These are phyloP conservation scores for Tulasnella sp. DNA, from an alignment of 768 basidiomycete species.

Conservation along the genomic window DNA sequence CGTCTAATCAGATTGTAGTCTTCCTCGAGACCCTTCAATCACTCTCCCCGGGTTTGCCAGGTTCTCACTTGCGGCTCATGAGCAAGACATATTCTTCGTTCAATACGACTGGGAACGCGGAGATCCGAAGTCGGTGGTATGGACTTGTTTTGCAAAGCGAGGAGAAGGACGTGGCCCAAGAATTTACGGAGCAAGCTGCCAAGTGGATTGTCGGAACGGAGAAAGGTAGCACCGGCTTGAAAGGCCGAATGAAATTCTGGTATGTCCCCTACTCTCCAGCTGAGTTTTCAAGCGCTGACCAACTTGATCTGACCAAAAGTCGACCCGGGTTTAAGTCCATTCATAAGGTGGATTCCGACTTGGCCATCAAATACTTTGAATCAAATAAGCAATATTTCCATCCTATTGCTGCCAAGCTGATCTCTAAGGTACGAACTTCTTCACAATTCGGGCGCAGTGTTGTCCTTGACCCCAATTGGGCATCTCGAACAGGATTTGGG, in stretches of 20 bases:
- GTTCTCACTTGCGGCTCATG: conserved; percentile 50
- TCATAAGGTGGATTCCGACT: conserved; percentile 41
- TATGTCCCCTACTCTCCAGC: neutral
- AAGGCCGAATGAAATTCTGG: conserved; percentile 83
- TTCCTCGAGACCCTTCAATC: conserved; percentile 71
- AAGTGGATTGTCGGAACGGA: conserved; percentile 61
- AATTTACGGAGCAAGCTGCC: conserved; percentile 47
- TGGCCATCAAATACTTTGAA: conserved; percentile 48
- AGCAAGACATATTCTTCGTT: conserved; percentile 42
- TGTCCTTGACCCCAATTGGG: neutral
- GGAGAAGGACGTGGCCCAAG: conserved; percentile 35
- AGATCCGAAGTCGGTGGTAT: conserved; percentile 74
- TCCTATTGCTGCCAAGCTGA: conserved; percentile 65
- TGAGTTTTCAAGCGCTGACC: neutral
- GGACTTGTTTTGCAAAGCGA: conserved; percentile 49
- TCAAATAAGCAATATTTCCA: conserved; percentile 52
- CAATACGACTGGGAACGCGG: conserved; percentile 58
- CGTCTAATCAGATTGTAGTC: conserved; percentile 73
- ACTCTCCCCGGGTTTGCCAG: conserved; percentile 47
- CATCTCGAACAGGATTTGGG: neutral
- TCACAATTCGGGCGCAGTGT: neutral
- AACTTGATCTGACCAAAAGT: conserved; percentile 4
- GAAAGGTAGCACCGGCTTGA: conserved; percentile 45
- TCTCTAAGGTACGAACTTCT: conserved; percentile 54
- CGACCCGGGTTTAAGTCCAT: conserved; percentile 55